These are phyloP conservation scores for Myriangium duriaei DNA, from an alignment of 2,329 filamentous ascomycete species.

Conservation along the genomic window DNA sequence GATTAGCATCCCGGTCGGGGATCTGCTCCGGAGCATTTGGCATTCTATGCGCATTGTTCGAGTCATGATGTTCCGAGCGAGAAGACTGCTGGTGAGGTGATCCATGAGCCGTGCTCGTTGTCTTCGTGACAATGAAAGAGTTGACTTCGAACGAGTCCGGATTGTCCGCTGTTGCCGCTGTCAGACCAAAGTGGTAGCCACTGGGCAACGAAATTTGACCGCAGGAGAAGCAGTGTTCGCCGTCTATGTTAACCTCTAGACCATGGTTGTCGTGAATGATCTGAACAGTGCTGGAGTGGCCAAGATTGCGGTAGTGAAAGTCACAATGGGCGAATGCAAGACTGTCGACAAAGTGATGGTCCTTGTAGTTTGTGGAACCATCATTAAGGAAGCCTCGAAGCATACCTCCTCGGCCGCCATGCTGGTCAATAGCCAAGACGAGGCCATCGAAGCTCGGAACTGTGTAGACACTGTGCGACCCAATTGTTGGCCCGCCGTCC, in stretches of 20 bases:
- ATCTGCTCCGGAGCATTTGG: conserved; percentile 31
- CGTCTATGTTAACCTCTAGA: conserved; percentile 73
- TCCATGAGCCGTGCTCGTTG: conserved; percentile 11
- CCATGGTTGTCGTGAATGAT: conserved; percentile 52
- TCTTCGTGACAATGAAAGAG: conserved; percentile 61
- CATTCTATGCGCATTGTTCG: conserved; percentile 18
- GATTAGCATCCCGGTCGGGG: conserved; percentile 21
- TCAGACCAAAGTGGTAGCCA: conserved; percentile 77
- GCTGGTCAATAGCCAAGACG: conserved; percentile 71
- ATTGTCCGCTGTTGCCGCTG: conserved; percentile 76
- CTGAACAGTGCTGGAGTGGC: conserved; percentile 67
- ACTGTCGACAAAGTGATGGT: conserved; percentile 64
- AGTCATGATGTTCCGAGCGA: background rate
- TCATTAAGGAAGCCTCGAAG: conserved; percentile 92
- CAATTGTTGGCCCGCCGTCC: conserved; percentile 48
- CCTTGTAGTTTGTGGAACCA: conserved; percentile 65
- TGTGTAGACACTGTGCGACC: conserved; percentile 70
- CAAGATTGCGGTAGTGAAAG: conserved; percentile 83
- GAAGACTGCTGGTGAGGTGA: conserved; percentile 13
- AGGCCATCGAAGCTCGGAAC: conserved; percentile 81
- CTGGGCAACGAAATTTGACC: conserved; percentile 60
- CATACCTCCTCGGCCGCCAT: conserved; percentile 65
- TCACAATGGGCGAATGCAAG: conserved; percentile 89
- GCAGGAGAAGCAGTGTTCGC: conserved; percentile 69
- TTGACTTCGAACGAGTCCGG: conserved; percentile 92